These are phyloP conservation scores for Larix kaempferi DNA, from an alignment of 75 land plant species.

Conservation along the genomic window DNA sequence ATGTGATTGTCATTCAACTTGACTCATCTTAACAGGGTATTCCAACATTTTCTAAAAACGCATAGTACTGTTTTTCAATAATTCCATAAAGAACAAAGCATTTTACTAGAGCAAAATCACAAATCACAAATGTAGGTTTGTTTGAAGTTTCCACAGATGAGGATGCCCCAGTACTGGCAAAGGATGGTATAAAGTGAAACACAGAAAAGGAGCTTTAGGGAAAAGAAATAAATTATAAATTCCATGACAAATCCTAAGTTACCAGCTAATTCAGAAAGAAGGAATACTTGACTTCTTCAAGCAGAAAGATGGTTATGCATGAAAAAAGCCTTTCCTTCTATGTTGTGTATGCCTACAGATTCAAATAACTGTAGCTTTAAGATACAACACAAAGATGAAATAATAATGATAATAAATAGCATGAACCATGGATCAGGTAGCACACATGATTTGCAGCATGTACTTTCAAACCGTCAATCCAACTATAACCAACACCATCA, in stretches of 20 bases:
- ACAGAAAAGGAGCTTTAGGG: background rate
- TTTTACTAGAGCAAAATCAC: too few species aligned
- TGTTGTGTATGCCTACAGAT: background rate
- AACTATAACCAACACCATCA: constrained; percentile 98
- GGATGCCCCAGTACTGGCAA: background rate
- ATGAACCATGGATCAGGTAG: background rate
- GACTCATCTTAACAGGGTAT: background rate
- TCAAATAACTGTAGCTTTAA: constrained; percentile 1
- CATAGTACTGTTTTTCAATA: background rate
- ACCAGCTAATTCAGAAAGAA: background rate
- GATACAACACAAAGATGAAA: background rate
- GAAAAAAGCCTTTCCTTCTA: background rate
- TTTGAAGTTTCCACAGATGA: background rate
- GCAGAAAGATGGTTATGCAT: background rate
- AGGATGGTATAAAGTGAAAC: background rate
- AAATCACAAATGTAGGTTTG: background rate
- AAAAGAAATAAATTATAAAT: background rate
- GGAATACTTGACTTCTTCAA: background rate
- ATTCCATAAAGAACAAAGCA: background rate
- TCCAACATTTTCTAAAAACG: background rate
- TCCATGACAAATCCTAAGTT: background rate
- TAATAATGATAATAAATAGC: background rate
- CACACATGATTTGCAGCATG: constrained; percentile 72
- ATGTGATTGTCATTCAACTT: background rate
- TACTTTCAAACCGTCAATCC: constrained; percentile 94